These are phyloP conservation scores for Leptographium flavum DNA, from an alignment of 2,329 filamentous ascomycete species.

Conservation along the genomic window DNA sequence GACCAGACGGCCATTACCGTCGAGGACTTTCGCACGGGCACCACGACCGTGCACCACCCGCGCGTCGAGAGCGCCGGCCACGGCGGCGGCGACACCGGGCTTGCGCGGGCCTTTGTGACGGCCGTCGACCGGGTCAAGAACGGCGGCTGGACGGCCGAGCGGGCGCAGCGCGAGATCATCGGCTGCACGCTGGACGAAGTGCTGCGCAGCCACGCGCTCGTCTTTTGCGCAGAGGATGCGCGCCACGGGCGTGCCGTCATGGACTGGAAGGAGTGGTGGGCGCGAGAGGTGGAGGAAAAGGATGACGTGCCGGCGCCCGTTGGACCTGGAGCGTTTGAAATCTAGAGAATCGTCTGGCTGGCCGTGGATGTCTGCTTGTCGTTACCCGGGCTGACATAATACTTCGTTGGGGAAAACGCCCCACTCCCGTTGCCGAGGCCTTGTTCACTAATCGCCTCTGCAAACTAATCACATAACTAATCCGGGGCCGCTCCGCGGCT, in stretches of 20 bases:
- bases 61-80: constrained; percentile 44
- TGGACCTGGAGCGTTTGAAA: not conserved
- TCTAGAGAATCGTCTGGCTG: too few species aligned
- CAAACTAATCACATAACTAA: too few species aligned
- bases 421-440: too few species aligned
- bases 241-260: constrained; percentile 55
- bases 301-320: too few species aligned
- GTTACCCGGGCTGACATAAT: too few species aligned
- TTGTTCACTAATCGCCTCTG: too few species aligned
- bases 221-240: constrained; percentile 89
- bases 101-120: constrained; percentile 68
- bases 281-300: constrained; percentile 30
- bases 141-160: constrained; percentile 46
- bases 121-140: constrained; percentile 72
- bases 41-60: constrained; percentile 43
- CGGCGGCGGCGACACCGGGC: constrained; percentile 66
- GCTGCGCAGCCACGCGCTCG: constrained; percentile 78
- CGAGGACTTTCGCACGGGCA: constrained; percentile 52
- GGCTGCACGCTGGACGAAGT: constrained; percentile 78
- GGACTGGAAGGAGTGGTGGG: constrained; percentile 68
- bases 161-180: constrained; percentile 61
- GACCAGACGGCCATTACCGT: constrained; percentile 66
- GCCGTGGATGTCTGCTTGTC: too few species aligned
- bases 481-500: too few species aligned
- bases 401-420: too few species aligned